Conservation (phyloP, 495 filamentous ascomycete species). For the Lepraria neglecta region DNA sequence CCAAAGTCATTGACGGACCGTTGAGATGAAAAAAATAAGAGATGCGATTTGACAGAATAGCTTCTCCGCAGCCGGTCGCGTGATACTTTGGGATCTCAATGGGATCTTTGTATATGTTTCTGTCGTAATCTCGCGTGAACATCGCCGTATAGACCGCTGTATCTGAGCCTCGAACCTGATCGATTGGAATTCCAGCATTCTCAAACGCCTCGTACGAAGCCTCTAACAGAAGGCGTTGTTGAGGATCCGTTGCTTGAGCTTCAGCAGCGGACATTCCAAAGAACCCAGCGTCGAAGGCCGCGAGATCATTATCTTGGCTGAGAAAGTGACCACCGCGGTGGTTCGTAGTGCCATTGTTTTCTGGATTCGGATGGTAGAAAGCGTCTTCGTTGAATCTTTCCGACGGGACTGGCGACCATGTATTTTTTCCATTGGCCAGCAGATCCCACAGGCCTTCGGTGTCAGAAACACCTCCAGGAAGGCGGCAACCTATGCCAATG, state of each 20-base stretch:
- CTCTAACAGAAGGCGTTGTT: constrained; percentile 52
- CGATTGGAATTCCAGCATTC: constrained; percentile 41
- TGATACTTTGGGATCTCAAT: constrained; percentile 34
- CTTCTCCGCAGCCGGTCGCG: constrained; percentile 39
- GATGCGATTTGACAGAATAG: constrained; percentile 46
- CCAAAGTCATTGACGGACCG: constrained; percentile 48
- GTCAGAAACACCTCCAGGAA: constrained; percentile 45
- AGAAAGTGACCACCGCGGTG: too few species aligned
- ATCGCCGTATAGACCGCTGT: constrained; percentile 33
- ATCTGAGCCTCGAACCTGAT: constrained; percentile 25
- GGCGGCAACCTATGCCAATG: constrained; percentile 43
- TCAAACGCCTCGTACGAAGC: constrained; percentile 55
- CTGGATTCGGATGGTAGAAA: too few species aligned
- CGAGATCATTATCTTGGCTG: constrained; percentile 31
- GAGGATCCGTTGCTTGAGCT: constrained; percentile 43
- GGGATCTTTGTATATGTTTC: constrained; percentile 32
- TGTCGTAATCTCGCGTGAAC: constrained; percentile 38
- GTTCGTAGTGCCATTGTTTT: too few species aligned
- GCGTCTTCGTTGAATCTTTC: constrained; percentile 43
- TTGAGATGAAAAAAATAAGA: constrained; percentile 49
- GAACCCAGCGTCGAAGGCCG: constrained; percentile 42
- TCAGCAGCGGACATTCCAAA: constrained; percentile 50
- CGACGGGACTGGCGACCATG: constrained; percentile 37
- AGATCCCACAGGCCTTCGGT: constrained; percentile 54
- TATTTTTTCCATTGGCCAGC: constrained; percentile 35